These are phyloP conservation scores for Rhodamnia rubescens DNA, from an alignment of 345 rosid genomes.

Conservation along the genomic window DNA sequence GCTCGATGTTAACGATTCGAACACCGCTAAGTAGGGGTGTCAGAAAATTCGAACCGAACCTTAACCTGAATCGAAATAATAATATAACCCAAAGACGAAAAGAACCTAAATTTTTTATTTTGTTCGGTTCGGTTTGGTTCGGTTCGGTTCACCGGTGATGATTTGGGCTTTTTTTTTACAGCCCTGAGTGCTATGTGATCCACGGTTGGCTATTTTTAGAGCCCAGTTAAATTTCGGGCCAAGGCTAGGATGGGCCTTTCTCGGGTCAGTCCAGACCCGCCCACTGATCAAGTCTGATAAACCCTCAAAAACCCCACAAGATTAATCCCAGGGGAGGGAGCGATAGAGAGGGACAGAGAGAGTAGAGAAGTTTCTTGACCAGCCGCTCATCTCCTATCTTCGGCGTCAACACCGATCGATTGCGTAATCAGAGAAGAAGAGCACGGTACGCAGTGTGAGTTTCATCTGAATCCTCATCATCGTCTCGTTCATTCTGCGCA, in stretches of 20 bases:
- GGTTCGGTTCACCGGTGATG: too few species aligned
- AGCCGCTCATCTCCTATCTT: not conserved
- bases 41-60: too few species aligned
- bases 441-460: not conserved
- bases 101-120: too few species aligned
- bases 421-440: not conserved
- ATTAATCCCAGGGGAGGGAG: not conserved
- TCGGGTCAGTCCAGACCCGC: not conserved
- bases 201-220: not conserved
- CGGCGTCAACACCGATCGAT: not conserved
- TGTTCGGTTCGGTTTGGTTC: too few species aligned
- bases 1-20: too few species aligned
- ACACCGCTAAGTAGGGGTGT: too few species aligned
- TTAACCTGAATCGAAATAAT: too few species aligned
- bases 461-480: not conserved
- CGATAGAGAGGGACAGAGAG: not conserved
- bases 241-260: not conserved
- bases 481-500: not conserved
- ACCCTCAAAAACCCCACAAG: not conserved
- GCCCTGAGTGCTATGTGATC: not conserved
- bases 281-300: not conserved
- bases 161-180: too few species aligned
- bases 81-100: too few species aligned
- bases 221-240: not conserved
- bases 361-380: not conserved